These are phyloP conservation scores for Hypholoma fasciculare DNA, from an alignment of 768 basidiomycete species.

Conservation along the genomic window DNA sequence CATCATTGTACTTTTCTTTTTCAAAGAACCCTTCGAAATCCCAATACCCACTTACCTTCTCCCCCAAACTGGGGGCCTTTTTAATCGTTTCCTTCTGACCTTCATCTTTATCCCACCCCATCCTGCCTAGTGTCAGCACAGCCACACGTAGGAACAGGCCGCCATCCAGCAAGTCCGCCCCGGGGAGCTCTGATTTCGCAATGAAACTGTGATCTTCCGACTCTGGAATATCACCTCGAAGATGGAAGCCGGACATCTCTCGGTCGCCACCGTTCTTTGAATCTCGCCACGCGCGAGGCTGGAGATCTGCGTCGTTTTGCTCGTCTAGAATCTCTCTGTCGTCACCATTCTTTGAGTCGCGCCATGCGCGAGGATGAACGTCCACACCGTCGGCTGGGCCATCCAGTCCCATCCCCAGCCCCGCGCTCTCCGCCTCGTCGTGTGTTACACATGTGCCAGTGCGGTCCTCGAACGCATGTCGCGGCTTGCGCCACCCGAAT, in stretches of 20 bases:
- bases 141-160: slow-evolving; percentile 62
- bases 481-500: slow-evolving; percentile 2
- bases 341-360: slow-evolving; percentile 3
- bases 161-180: slow-evolving; percentile 58
- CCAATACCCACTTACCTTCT: slow-evolving; percentile 25
- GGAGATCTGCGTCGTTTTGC: not conserved
- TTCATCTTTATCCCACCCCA: slow-evolving; percentile 39
- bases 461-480: slow-evolving; percentile 10
- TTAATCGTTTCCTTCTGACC: slow-evolving; percentile 13
- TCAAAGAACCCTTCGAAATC: slow-evolving; percentile 22
- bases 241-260: not conserved
- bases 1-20: not conserved
- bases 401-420: not conserved
- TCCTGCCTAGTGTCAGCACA: slow-evolving; percentile 46
- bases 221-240: not conserved
- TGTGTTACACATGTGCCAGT: not conserved
- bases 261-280: not conserved
- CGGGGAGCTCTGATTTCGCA: slow-evolving; percentile 39
- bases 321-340: not conserved
- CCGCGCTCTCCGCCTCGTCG: not conserved
- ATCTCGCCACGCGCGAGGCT: not conserved
- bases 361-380: slow-evolving; percentile 1
- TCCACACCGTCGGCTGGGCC: too few relatives aligned
- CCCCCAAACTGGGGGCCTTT: slow-evolving; percentile 23
- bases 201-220: not conserved